Conservation (phyloP, 2,329 filamentous ascomycete species). For the Penicillium sp. region DNA sequence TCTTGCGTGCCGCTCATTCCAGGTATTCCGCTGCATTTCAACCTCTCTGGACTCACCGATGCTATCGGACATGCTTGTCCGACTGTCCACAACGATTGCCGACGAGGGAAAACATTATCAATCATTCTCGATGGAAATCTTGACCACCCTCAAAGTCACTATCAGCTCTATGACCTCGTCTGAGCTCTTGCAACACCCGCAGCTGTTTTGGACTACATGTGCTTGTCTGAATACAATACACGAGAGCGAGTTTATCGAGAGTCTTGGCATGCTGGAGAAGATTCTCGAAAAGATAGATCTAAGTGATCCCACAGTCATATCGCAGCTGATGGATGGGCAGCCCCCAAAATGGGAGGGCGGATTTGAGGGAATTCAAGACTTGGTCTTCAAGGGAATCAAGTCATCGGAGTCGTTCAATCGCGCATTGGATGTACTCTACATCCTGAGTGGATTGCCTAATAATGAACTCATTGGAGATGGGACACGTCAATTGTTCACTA, state of each 20-base stretch:
- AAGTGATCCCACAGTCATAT: conserved; percentile 60
- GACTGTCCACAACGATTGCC: conserved; percentile 92
- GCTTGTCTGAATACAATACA: conserved; percentile 96
- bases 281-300: conserved; percentile 81
- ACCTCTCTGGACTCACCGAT: conserved; percentile 86
- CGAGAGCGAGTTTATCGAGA: conserved; percentile 88
- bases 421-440: conserved; percentile 71
- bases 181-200: conserved; percentile 81
- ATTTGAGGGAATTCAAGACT: conserved; percentile 78
- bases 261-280: conserved; percentile 82
- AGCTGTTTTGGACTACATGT: conserved; percentile 96
- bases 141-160: conserved; percentile 87
- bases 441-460: conserved; percentile 69
- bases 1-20: conserved; percentile 92
- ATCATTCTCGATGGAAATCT: conserved; percentile 94
- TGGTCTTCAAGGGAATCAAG: conserved; percentile 86
- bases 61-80: conserved; percentile 93
- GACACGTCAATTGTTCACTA: conserved; percentile 71
- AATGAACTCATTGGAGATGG: conserved; percentile 77
- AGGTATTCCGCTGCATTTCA: conserved; percentile 90
- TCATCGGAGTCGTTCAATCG: conserved; percentile 76
- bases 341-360: conserved; percentile 81
- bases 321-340: conserved; percentile 67
- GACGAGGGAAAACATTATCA: conserved; percentile 92
- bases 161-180: conserved; percentile 76